These are phyloP conservation scores for Trypanosoma platydactyli DNA, from an alignment of 208 protist species.

Conservation along the genomic window DNA sequence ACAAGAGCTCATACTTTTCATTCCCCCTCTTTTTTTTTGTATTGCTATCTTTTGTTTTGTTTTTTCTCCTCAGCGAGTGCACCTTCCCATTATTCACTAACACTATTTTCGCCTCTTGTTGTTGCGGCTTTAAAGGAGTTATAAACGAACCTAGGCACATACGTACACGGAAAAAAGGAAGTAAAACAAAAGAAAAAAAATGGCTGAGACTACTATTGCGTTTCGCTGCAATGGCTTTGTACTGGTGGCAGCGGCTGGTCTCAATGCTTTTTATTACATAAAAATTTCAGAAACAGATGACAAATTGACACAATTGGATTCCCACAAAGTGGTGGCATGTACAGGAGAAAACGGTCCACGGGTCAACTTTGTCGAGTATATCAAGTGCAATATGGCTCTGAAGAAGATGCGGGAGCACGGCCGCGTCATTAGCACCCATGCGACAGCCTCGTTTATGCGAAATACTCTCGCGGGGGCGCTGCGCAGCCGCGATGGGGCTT, in stretches of 20 bases:
- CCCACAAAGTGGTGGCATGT: conserved; percentile 89
- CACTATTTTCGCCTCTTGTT: conserved; percentile 3
- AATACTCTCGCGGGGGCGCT: conserved; percentile 81
- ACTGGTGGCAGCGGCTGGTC: conserved; percentile 72
- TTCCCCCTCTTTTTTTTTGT: conserved; percentile 4
- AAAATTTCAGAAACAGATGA: conserved; percentile 93
- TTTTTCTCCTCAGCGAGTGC: not conserved
- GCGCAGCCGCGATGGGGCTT: conserved; percentile 81
- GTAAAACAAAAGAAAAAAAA: conserved; percentile 22
- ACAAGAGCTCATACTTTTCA: not conserved
- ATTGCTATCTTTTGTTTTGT: conserved; percentile 14
- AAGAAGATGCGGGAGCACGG: conserved; percentile 88
- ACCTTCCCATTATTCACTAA: conserved; percentile 15
- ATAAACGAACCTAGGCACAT: not conserved
- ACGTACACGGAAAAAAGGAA: conserved; percentile 11
- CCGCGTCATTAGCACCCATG: conserved; percentile 68
- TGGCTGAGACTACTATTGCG: conserved; percentile 88
- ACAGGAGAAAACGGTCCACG: conserved; percentile 89
- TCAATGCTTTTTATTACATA: conserved; percentile 92
- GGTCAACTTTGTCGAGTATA: conserved; percentile 93
- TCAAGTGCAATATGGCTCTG: conserved; percentile 90
- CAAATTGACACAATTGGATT: conserved; percentile 89
- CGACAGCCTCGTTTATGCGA: conserved; percentile 89
- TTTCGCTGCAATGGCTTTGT: conserved; percentile 89
- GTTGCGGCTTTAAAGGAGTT: not conserved